Evolutionary conservation across 2,329 filamentous ascomycete species (phyloP), one percentile per base, ranked within the genome.

Genomic region (Microthyrium microscopicum): DNA sequence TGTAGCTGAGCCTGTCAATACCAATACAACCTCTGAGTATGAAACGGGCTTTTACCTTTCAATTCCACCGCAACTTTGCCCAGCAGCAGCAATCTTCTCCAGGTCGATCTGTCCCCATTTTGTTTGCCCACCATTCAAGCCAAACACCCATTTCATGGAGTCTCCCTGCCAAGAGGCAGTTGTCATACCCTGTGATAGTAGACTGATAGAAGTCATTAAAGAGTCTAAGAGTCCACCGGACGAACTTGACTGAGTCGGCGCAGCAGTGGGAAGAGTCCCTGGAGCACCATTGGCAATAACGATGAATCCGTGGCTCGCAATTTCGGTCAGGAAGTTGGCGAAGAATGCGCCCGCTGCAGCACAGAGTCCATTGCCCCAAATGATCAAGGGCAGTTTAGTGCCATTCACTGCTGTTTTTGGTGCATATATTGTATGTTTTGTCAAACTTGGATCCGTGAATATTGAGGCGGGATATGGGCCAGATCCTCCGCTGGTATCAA

Each of bases 321-420:
- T 28, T 22, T 46, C 34, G n/a, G 39, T 33, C 9, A 47, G 39
- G 20, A 47, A 34, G 9, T 40, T 33, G 4, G 19, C 29, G 27
- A 41, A 37, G 5, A 31, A 31, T 7, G 35, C 37, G 7, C 40
- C 46, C 9, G 46, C 39, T 16, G 40, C 37, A 19, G 33, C 37
- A 38, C 44, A 47, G 24, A 36, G 44, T 15, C 46, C 45, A 34
- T 48, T 47, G 20, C 44, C 36, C 44, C 46, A 44, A 48, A 18
- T 42, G 33, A 4, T 47, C 26, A 2, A 47, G 42, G 16, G 44
- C 44, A 9, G 44, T 36, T 20, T 41, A 8, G 25, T 44, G 5
- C n/a, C 24, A 17, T 9, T 9, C 9, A 13, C 9, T 25, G 22
- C 9, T 9, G 22, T 25, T 8, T 9, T 29, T 9, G 27, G 27